Evolutionary conservation across 2,329 filamentous ascomycete genomes (phyloP).

Genomic region (Colletotrichum musicola): DNA sequence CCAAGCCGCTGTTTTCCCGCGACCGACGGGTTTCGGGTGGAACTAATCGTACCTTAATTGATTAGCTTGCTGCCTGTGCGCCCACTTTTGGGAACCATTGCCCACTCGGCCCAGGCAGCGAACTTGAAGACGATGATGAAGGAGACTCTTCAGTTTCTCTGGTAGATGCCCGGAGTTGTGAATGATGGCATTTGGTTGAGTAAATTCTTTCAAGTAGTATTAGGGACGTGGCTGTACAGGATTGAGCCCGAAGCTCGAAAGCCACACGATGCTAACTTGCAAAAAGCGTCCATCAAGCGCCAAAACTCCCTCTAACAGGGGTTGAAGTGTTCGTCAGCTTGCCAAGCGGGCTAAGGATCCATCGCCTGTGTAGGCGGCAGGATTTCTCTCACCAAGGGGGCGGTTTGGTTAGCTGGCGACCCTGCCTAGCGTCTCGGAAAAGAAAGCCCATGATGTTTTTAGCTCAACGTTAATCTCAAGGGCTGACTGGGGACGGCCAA

Average conservation of each 20-base stretch:
- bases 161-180: too few species aligned
- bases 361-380: neutral
- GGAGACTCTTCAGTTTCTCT: too few species aligned
- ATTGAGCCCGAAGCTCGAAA: too few species aligned
- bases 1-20: too few species aligned
- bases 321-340: neutral
- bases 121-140: neutral
- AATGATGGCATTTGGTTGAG: too few species aligned
- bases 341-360: constrained; percentile 18
- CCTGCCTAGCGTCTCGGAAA: neutral
- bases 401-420: neutral
- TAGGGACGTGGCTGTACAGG: too few species aligned
- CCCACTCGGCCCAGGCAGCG: neutral
- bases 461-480: neutral
- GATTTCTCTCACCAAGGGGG: neutral
- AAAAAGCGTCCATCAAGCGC: too few species aligned
- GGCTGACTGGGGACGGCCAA: neutral
- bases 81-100: neutral
- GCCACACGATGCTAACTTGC: too few species aligned
- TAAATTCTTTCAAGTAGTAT: too few species aligned
- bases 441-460: neutral
- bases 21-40: too few species aligned
- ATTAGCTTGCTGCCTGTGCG: constrained; percentile 12
- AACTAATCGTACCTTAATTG: neutral
- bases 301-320: neutral